A percentile compares a stretch with the other conserved stretches of the same genome.
These are phyloP conservation scores for Amborella trichopoda DNA, from an alignment of 164 flowering plant genomes.

Conservation along the genomic window DNA sequence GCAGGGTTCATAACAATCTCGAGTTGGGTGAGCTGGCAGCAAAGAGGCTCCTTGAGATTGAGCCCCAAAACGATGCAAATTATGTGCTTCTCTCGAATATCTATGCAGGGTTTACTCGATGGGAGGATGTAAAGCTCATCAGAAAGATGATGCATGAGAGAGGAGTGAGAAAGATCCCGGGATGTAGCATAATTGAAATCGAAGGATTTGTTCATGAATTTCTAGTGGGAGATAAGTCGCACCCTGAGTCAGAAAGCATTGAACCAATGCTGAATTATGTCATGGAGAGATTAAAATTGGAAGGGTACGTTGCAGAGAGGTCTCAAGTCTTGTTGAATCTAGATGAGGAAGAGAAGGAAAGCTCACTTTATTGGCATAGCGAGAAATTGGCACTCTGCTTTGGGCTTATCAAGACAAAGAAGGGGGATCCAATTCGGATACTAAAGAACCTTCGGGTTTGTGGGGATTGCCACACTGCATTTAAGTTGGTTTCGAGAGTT, in stretches of 20 bases:
- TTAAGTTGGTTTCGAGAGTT: constrained; percentile 15
- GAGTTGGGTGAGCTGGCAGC: constrained; percentile 22
- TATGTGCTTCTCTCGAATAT: constrained; percentile 25
- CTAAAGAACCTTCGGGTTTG: constrained; percentile 14
- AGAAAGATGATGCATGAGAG: constrained; percentile 20
- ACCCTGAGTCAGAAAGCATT: constrained; percentile 15
- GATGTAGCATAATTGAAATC: constrained; percentile 16
- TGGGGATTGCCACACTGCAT: constrained; percentile 19
- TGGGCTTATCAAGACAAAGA: constrained; percentile 16
- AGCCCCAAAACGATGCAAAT: constrained; percentile 19
- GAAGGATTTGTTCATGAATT: constrained; percentile 22
- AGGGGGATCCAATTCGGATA: constrained; percentile 6
- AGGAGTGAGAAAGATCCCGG: constrained; percentile 10
- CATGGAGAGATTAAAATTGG: constrained; percentile 11
- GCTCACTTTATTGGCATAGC: constrained; percentile 15
- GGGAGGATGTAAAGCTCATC: constrained; percentile 19
- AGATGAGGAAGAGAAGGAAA: constrained; percentile 26
- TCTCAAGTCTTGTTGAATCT: constrained; percentile 22
- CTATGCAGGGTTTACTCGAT: constrained; percentile 22
- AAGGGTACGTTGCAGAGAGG: constrained; percentile 16
- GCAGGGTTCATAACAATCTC: constrained; percentile 22
- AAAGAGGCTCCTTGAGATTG: constrained; percentile 19
- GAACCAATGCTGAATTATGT: constrained; percentile 17
- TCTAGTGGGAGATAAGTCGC: constrained; percentile 15
- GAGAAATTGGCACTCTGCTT: constrained; percentile 13